Conservation (phyloP, 768 basidiomycete genomes). For the Russula compacta region DNA sequence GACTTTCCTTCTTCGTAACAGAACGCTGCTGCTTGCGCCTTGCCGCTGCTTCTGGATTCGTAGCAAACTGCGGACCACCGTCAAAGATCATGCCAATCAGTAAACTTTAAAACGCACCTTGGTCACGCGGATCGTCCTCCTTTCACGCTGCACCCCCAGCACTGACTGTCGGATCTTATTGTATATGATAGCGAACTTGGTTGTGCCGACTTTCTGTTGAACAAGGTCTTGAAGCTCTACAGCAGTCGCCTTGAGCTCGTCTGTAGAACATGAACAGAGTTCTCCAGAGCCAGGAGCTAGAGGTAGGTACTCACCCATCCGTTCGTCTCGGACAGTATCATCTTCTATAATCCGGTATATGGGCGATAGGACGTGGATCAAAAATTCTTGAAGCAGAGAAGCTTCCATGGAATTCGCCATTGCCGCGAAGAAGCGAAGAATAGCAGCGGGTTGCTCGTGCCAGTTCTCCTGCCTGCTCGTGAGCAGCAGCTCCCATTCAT, state of each 20-base stretch:
- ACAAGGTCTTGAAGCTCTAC: slow-evolving; percentile 81
- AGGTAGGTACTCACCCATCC: slow-evolving; percentile 52
- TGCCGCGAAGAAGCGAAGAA: slow-evolving; percentile 90
- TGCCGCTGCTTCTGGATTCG: slow-evolving; percentile 68
- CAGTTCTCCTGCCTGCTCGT: slow-evolving; percentile 54
- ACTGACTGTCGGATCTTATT: slow-evolving; percentile 70
- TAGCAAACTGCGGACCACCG: slow-evolving; percentile 40
- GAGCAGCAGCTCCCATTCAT: not conserved
- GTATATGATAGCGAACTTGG: slow-evolving; percentile 71
- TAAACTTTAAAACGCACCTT: slow-evolving; percentile 29
- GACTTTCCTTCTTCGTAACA: slow-evolving; percentile 71
- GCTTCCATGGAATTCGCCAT: slow-evolving; percentile 68
- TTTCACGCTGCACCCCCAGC: slow-evolving; percentile 55
- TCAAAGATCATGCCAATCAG: not conserved
- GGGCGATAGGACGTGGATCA: slow-evolving; percentile 80
- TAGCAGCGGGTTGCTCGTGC: slow-evolving; percentile 70
- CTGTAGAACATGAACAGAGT: slow-evolving; percentile 32
- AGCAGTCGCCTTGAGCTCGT: slow-evolving; percentile 73
- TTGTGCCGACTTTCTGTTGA: slow-evolving; percentile 81
- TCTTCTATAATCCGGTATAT: slow-evolving; percentile 84
- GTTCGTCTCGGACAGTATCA: slow-evolving; percentile 66
- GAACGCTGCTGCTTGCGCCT: slow-evolving; percentile 67
- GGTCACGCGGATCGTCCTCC: slow-evolving; percentile 45
- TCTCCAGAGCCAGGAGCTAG: not conserved
- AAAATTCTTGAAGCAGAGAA: slow-evolving; percentile 49